A percentile compares a stretch with the other conserved stretches of the same genome.
phyloP scores from a whole-genome alignment of 208 protist species.

The Leishmania aethiopica region DNA sequence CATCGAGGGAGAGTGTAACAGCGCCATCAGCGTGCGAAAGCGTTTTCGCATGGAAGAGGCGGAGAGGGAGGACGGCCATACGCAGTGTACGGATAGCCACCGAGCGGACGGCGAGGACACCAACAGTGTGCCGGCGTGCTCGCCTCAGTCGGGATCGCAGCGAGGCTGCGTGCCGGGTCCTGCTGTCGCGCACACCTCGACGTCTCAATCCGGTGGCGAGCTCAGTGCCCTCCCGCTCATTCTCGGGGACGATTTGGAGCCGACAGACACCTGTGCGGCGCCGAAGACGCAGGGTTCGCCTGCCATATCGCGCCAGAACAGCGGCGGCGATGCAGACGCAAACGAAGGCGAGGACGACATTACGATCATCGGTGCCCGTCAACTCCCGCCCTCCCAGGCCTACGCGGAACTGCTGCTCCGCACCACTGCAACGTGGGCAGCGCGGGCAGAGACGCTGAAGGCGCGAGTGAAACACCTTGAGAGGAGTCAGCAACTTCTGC shows the following conservation, averaged over 20 bases:
- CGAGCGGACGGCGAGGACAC: neutral
- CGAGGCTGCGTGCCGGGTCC: neutral
- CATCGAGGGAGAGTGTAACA: neutral
- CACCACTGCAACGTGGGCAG: conserved; percentile 32
- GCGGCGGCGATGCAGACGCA: neutral
- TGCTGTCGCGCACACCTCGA: neutral
- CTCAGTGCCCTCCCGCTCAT: neutral
- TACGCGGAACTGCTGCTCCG: conserved; percentile 57
- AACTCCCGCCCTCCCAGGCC: conserved; percentile 41
- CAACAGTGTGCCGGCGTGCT: conserved; percentile 14
- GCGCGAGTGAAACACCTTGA: conserved; percentile 45
- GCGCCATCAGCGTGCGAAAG: neutral
- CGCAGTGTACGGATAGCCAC: neutral
- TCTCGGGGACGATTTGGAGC: neutral
- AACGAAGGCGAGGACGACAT: conserved; percentile 37
- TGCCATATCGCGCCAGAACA: neutral
- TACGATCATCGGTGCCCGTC: conserved; percentile 44
- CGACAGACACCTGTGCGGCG: neutral
- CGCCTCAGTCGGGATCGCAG: neutral
- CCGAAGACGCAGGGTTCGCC: neutral
- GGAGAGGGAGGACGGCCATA: neutral
- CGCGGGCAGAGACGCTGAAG: conserved; percentile 38
- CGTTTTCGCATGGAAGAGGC: neutral
- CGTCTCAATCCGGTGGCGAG: neutral
- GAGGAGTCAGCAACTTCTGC: conserved; percentile 48